These are phyloP conservation scores for Logfia minima DNA, from an alignment of 129 eudicot genomes.

Conservation along the genomic window DNA sequence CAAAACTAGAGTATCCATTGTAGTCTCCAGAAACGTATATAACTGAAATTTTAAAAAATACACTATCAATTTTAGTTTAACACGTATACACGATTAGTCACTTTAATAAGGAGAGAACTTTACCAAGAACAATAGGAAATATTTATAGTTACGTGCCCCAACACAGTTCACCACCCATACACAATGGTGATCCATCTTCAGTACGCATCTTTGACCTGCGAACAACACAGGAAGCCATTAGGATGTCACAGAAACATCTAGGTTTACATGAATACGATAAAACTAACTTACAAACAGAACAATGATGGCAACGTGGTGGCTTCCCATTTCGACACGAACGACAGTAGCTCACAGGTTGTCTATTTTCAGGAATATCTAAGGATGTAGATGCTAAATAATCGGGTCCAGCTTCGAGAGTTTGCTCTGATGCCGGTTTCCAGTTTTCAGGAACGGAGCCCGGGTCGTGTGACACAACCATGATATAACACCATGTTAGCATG, in stretches of 20 bases:
- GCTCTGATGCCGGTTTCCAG: constrained; percentile 58
- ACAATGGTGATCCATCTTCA: constrained; percentile 97
- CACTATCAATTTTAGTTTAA: not conserved
- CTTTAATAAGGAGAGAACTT: constrained; percentile 2
- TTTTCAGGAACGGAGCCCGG: constrained; percentile 90
- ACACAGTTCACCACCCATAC: constrained; percentile 96
- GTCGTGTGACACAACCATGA: constrained; percentile 68
- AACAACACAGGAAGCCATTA: constrained; percentile 5
- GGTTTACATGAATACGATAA: not conserved
- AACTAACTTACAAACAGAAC: constrained; percentile 71
- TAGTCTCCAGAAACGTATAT: constrained; percentile 74
- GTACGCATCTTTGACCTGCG: constrained; percentile 88
- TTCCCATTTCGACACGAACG: constrained; percentile 67
- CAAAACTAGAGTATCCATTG: constrained; percentile 62
- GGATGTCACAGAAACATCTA: no score
- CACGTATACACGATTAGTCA: not conserved
- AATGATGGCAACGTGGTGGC: constrained; percentile 97
- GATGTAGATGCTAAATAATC: constrained; percentile 39
- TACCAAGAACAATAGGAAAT: constrained; percentile 81
- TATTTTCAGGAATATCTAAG: constrained; percentile 43
- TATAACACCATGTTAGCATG: constrained; percentile 76
- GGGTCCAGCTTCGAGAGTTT: constrained; percentile 49
- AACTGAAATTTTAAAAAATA: constrained; percentile 35
- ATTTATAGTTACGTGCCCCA: constrained; percentile 90
- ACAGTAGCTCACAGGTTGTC: constrained; percentile 51